phyloP scores from a whole-genome alignment of 2,329 filamentous ascomycete genomes.

The Furcasterigmium sp. region DNA sequence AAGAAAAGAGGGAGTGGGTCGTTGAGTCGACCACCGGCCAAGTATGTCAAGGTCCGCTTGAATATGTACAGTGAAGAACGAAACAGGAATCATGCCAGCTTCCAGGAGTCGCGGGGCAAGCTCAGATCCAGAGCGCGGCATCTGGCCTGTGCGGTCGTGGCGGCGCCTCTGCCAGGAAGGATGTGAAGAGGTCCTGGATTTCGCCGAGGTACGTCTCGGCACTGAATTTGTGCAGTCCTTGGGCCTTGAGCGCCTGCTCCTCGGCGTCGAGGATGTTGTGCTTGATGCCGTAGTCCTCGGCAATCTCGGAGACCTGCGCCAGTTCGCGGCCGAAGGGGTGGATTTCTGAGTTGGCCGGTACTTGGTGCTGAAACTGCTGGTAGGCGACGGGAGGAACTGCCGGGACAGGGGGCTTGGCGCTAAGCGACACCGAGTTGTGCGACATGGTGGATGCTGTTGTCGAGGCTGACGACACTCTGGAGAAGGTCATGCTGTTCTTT shows the following conservation, averaged over 20 bases:
- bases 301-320: conserved; percentile 86
- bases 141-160: conserved; percentile 20
- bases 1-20: too few relatives aligned
- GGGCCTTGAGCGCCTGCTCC: conserved; percentile 60
- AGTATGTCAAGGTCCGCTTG: conserved; percentile 2
- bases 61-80: conserved; percentile 12
- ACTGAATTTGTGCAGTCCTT: conserved; percentile 67
- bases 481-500: conserved; percentile 52
- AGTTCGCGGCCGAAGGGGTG: conserved; percentile 88
- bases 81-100: neutral
- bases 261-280: conserved; percentile 67
- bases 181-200: conserved; percentile 63
- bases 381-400: conserved; percentile 24
- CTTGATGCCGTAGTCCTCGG: conserved; percentile 73
- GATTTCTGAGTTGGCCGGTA: conserved; percentile 19
- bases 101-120: neutral
- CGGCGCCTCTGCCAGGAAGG: conserved; percentile 45
- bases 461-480: conserved; percentile 52
- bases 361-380: conserved; percentile 24
- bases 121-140: conserved; percentile 45
- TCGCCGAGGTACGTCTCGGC: conserved; percentile 82
- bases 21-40: neutral
- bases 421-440: conserved; percentile 24
- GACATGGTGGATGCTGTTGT: conserved; percentile 46
- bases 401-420: conserved; percentile 21